Evolutionary conservation across 768 basidiomycete genomes (phyloP), one percentile per base, ranked within the genome.

Genomic region (Cystobasidium onofrii): DNA sequence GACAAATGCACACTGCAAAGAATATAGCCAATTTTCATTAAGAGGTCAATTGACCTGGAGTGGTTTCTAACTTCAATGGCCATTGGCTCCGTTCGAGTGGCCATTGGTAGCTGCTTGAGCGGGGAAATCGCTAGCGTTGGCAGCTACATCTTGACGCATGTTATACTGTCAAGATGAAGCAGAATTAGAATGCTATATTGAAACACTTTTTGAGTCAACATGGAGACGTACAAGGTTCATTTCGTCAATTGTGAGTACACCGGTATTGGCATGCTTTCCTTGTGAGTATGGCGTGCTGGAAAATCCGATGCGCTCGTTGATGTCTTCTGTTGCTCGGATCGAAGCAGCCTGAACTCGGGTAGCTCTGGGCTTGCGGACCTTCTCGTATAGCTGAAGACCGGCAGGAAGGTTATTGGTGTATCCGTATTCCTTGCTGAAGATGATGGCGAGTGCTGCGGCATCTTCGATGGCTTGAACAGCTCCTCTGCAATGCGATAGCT

Each of bases 401-500:
- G 75, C 72, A 27, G 44, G 60, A 33, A 76, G 55, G 46, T 77
- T 64, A 29, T 70, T 73, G 13, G 77, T 77, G 71, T 75, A 78
- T n/a, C 66, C 69, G 70, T 78, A 74, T 7, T 71, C 62, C 69
- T 75, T 75, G 23, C 85, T 83, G 78, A 88, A 88, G n/a, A 88
- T 83, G 61, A 82, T 84, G 23, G 85, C 86, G 20, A 88, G 80
- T 3, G 85, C 84, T 69, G 86, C 86, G 0, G 87, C 86, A 75
- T 88, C 88, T 80, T 89, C 88, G 25, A 88, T 81, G 2, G 83
- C 83, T 70, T 88, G 82, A 13, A 84, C 84, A 0, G 84, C 82
- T 29, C 83, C 83, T 20, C 57, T 60, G 33, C 54, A 60, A 60
- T 4, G 25, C 25, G 23, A 34, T 20, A 60, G 23, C 6, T 4